phyloP scores from a whole-genome alignment of 1,139 yeast genomes.

The Hyphopichia pseudoburtonii region DNA sequence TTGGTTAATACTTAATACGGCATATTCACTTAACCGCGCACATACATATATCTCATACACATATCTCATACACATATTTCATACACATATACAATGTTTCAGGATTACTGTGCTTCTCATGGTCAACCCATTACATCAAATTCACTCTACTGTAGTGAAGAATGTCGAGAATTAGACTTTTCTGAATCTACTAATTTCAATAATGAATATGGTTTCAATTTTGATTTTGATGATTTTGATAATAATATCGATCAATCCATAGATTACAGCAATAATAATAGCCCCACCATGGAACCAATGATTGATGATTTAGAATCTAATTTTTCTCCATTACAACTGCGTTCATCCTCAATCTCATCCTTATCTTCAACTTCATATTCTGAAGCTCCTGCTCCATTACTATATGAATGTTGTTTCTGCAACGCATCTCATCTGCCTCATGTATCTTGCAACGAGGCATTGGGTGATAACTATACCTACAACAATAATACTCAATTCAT shows the following conservation, averaged over 20 bases:
- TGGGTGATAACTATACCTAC: slow-evolving; percentile 2
- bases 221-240: neutral
- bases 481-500: neutral
- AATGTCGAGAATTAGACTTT: slow-evolving; percentile 17
- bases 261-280: no score
- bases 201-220: neutral
- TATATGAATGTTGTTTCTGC: slow-evolving; percentile 14
- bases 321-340: neutral
- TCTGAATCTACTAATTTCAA: no score
- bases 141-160: slow-evolving; percentile 20
- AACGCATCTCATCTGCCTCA: slow-evolving; percentile 9
- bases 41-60: no score
- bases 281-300: slow-evolving; percentile 3
- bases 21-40: no score
- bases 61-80: neutral
- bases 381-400: no score
- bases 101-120: slow-evolving; percentile 20
- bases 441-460: slow-evolving; percentile 8
- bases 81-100: slow-evolving; percentile 12
- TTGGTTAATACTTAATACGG: no score
- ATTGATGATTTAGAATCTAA: neutral
- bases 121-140: slow-evolving; percentile 16
- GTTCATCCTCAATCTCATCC: slow-evolving; percentile 11
- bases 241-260: neutral
- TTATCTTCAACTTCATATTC: slow-evolving; percentile 3